A percentile compares a stretch with the other conserved stretches of the same genome.
These are phyloP conservation scores for Ammopiptanthus mongolicus DNA, from an alignment of 306 rosid genomes.

Conservation along the genomic window DNA sequence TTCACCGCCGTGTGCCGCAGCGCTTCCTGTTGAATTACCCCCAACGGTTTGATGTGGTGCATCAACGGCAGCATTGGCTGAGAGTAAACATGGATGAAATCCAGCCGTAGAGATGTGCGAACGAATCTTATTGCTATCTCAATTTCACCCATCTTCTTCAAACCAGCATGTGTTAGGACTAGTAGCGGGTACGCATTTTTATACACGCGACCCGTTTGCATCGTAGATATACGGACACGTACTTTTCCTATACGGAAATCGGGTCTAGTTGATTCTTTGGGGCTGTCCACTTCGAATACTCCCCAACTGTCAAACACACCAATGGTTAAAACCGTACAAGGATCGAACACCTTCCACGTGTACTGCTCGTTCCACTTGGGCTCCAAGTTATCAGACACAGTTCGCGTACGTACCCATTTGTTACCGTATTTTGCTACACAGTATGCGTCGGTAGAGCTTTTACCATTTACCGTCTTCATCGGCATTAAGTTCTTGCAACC, in stretches of 20 bases:
- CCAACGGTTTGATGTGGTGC: conserved; percentile 81
- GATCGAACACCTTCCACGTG: conserved; percentile 86
- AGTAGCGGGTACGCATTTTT: conserved; percentile 57
- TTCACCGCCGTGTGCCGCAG: conserved; percentile 58
- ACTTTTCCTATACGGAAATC: conserved; percentile 71
- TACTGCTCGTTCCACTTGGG: conserved; percentile 97
- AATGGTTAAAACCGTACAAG: conserved; percentile 68
- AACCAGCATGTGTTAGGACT: conserved; percentile 43
- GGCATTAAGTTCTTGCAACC: conserved; percentile 66
- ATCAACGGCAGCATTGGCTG: conserved; percentile 72
- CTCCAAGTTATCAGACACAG: conserved; percentile 61
- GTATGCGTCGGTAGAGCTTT: conserved; percentile 63
- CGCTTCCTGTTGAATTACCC: conserved; percentile 60
- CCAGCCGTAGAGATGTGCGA: conserved; percentile 44
- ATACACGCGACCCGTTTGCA: conserved; percentile 59
- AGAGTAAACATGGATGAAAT: conserved; percentile 69
- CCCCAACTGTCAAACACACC: conserved; percentile 69
- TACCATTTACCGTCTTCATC: conserved; percentile 54
- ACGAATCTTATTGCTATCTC: conserved; percentile 68
- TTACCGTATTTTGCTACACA: conserved; percentile 83
- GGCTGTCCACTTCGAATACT: conserved; percentile 12
- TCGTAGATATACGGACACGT: conserved; percentile 59
- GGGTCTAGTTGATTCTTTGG: conserved; percentile 23
- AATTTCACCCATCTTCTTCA: conserved; percentile 73
- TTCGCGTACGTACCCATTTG: conserved; percentile 77